Percentiles rank a stretch among this genome's conserved stretches.
phyloP scores from a whole-genome alignment of 1,139 yeast species.

The Yamadazyma epiphylla region DNA sequence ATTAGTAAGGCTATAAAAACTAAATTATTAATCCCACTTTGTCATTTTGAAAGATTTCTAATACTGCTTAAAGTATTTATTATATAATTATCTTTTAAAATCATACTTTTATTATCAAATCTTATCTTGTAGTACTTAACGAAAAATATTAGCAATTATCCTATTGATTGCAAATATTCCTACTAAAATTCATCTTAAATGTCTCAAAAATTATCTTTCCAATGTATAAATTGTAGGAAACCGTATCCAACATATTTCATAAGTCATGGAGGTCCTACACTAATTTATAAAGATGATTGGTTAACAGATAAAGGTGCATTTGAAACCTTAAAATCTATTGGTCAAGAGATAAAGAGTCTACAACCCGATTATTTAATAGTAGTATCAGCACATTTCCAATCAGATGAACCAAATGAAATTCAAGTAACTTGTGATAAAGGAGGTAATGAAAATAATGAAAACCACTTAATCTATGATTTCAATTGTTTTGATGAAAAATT shows the following conservation, averaged over 20 bases:
- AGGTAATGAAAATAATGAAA: constrained; percentile 14
- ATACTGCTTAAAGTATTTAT: too few relatives aligned
- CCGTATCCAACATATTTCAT: constrained; percentile 57
- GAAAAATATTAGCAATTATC: too few relatives aligned
- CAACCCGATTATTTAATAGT: constrained; percentile 65
- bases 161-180: too few relatives aligned
- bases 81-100: too few relatives aligned
- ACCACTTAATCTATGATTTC: constrained; percentile 62
- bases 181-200: constrained; percentile 2
- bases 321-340: constrained; percentile 45
- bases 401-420: constrained; percentile 33
- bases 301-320: constrained; percentile 58
- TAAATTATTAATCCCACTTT: too few relatives aligned
- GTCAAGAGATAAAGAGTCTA: constrained; percentile 40
- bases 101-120: too few relatives aligned
- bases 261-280: constrained; percentile 80
- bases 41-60: too few relatives aligned
- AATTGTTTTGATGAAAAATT: constrained; percentile 63
- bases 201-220: neutral
- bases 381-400: constrained; percentile 79
- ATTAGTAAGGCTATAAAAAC: too few relatives aligned
- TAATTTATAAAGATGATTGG: constrained; percentile 47
- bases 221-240: constrained; percentile 9
- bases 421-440: constrained; percentile 41
- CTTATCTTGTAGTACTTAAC: too few relatives aligned